A percentile compares a stretch with the other conserved stretches of the same genome.
These are phyloP conservation scores for Aspergillus intermedius DNA, from an alignment of 2,329 filamentous ascomycete genomes.

Conservation along the genomic window DNA sequence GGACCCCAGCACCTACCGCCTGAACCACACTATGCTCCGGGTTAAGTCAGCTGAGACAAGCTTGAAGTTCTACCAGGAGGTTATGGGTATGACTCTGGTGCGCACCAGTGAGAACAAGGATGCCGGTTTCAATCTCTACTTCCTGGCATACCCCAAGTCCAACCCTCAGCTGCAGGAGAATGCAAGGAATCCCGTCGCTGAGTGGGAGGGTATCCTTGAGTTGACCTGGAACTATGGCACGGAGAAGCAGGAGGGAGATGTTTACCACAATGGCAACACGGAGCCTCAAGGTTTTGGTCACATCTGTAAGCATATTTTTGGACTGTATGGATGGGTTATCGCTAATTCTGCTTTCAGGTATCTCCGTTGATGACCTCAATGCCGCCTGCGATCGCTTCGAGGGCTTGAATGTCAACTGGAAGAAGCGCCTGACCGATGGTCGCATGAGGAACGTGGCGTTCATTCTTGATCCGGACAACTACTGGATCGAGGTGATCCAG, in stretches of 20 bases:
- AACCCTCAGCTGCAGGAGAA: constrained; percentile 47
- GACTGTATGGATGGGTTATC: not conserved
- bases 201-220: constrained; percentile 79
- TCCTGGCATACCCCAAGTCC: constrained; percentile 68
- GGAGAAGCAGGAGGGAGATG: constrained; percentile 70
- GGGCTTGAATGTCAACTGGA: constrained; percentile 74
- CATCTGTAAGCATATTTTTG: constrained; percentile 58
- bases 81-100: constrained; percentile 80
- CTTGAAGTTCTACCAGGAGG: constrained; percentile 74
- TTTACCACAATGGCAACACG: constrained; percentile 91
- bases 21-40: constrained; percentile 71
- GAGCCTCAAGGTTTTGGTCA: constrained; percentile 92
- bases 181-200: constrained; percentile 52
- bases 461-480: constrained; percentile 77
- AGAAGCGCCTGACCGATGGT: constrained; percentile 90
- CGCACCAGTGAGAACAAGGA: constrained; percentile 64
- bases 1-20: constrained; percentile 66
- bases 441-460: constrained; percentile 92
- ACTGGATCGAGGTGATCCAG: constrained; percentile 72
- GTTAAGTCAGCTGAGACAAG: constrained; percentile 75
- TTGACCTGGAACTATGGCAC: constrained; percentile 73
- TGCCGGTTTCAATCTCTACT: constrained; percentile 82
- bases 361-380: constrained; percentile 82
- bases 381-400: constrained; percentile 84
- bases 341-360: constrained; percentile 41